Evolutionary conservation across 169 alveolate genomes (phyloP), one percentile per base, ranked within the genome.

Genomic region (Plasmodium gaboni): DNA sequence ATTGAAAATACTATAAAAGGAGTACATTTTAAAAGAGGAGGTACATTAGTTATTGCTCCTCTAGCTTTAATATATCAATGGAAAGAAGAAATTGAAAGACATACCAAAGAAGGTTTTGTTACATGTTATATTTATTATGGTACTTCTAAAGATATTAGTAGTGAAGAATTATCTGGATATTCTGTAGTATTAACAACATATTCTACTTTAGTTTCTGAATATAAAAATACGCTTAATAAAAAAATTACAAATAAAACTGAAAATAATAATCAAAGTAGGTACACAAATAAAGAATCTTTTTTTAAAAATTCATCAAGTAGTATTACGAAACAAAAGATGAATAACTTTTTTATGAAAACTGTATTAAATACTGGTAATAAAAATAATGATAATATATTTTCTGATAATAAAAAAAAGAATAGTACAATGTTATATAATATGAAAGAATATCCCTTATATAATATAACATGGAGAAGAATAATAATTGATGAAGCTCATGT

Each of bases 401-500:
- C 12, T 7, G 15, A 1, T 74, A 78, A 59, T 4, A 69, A 78
- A 26, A 65, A 38, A 44, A 63, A 76, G 38, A 63, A 48, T n/a
- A 65, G 24, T 28, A 78, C 64, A 28, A 13, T 10, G 26, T 8
- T 19, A 32, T 71, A 10, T 42, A 24, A 17, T 28, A 10, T 26
- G 17, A 70, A 61, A 64, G 71, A 38, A 44, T 87, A 88, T 46
- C 95, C 95, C 2, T 70, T 97, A 57, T 88, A 88, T 61, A 74
- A 93, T 92, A 88, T 94, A 57, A 91, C 94, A 64, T 97, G 97
- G 93, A 94, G 92, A 70, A 93, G 98, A 78, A 89, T 97, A 19
- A 95, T 96, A 12, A 89, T 97, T 1, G 99, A 97, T 92, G 99
- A 97, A 92, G 99, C 98, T 12, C 99, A 97, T 88, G 92, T 94